Percentiles rank a stretch among this genome's conserved stretches.
Evolutionary conservation across 2,329 filamentous ascomycete species (phyloP).

Genomic region (Chaetomium olivaceum): DNA sequence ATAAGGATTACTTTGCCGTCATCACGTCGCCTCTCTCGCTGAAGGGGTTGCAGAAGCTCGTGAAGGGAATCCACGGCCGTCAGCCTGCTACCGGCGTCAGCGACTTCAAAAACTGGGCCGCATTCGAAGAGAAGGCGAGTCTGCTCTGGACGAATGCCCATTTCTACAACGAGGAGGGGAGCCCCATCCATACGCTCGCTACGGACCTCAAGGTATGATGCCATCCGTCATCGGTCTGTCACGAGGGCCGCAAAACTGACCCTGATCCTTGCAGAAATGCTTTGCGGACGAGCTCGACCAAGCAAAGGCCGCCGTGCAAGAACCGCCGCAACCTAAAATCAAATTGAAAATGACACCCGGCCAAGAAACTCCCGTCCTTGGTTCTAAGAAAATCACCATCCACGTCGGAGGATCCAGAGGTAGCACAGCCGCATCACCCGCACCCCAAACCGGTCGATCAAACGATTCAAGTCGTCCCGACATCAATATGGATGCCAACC

Average conservation of each 20-base stretch:
- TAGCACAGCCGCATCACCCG: conserved; percentile 55
- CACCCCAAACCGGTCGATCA: conserved; percentile 41
- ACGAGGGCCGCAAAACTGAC: conserved; percentile 9
- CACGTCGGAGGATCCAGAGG: conserved; percentile 62
- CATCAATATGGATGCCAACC: conserved; percentile 39
- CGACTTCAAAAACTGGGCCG: conserved; percentile 79
- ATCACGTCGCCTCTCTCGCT: conserved; percentile 81
- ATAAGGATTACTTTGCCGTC: conserved; percentile 84
- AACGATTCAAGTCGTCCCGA: conserved; percentile 40
- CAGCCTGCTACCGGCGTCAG: conserved; percentile 61
- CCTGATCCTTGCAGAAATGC: conserved; percentile 53
- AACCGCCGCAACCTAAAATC: conserved; percentile 74
- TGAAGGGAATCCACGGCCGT: conserved; percentile 71
- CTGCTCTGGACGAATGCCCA: conserved; percentile 86
- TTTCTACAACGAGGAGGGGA: conserved; percentile 89
- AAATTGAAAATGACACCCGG: conserved; percentile 70
- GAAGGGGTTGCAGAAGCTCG: conserved; percentile 72
- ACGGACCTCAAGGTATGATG: conserved; percentile 71
- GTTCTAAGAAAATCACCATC: conserved; percentile 68
- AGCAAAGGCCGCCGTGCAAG: conserved; percentile 70
- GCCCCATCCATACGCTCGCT: conserved; percentile 76
- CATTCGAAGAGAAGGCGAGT: conserved; percentile 76
- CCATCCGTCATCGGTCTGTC: too few species aligned
- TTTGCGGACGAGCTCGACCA: conserved; percentile 69
- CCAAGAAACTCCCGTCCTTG: conserved; percentile 44